These are phyloP conservation scores for Globisporangium canariense DNA, from an alignment of 352 stramenopile genomes.

Conservation along the genomic window DNA sequence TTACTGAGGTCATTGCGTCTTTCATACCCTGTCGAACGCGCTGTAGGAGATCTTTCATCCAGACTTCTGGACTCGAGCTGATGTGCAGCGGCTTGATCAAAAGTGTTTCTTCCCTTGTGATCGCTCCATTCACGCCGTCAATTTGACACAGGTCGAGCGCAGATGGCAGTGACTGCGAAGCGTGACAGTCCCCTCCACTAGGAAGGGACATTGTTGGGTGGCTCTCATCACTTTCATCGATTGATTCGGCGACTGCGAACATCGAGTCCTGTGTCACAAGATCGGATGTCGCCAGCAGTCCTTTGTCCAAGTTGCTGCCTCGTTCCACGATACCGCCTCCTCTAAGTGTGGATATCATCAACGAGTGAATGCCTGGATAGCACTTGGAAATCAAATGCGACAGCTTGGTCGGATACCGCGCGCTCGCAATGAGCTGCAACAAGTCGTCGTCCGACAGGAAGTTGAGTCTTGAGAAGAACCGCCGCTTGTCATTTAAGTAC, in stretches of 20 bases:
- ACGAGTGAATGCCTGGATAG: conserved; percentile 36
- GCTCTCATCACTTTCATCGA: conserved; percentile 12
- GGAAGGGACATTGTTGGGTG: background rate
- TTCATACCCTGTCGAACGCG: conserved; percentile 36
- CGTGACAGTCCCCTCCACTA: background rate
- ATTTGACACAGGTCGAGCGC: conserved; percentile 32
- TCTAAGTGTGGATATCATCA: conserved; percentile 25
- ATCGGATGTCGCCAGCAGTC: background rate
- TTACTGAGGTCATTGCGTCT: conserved; percentile 27
- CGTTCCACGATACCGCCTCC: background rate
- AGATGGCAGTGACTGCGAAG: background rate
- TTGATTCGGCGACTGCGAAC: conserved; percentile 9
- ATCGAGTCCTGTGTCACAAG: background rate
- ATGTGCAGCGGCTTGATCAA: conserved; percentile 39
- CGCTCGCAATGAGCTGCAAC: conserved; percentile 49
- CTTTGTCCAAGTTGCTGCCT: background rate
- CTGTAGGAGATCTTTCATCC: conserved; percentile 60
- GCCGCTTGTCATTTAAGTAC: conserved; percentile 62
- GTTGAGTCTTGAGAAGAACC: conserved; percentile 52
- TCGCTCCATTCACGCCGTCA: conserved; percentile 29
- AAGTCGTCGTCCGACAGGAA: conserved; percentile 66
- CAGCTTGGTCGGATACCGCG: conserved; percentile 30
- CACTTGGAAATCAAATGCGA: conserved; percentile 47
- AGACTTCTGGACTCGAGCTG: conserved; percentile 47
- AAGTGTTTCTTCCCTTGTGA: conserved; percentile 27